phyloP scores from a whole-genome alignment of 2,329 filamentous ascomycete species.

The Plectosphaerella cucumerina region DNA sequence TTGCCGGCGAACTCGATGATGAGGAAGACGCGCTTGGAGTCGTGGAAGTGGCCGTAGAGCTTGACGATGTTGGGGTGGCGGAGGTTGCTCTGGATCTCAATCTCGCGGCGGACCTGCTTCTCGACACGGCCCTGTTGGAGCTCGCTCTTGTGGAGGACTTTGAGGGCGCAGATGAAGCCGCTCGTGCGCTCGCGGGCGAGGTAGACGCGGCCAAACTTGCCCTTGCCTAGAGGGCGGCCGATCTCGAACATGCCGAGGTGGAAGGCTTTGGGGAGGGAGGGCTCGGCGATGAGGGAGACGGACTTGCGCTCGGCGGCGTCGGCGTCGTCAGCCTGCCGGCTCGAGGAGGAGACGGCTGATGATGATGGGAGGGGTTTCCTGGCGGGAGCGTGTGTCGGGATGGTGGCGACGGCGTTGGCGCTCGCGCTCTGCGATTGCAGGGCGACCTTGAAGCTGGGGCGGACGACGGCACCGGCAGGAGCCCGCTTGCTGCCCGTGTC shows the following conservation, averaged over 20 bases:
- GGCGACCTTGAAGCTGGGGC: slow-evolving; percentile 81
- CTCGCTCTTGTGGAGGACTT: slow-evolving; percentile 82
- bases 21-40: slow-evolving; percentile 81
- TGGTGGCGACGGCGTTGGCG: slow-evolving; percentile 53
- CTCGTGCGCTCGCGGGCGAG: slow-evolving; percentile 74
- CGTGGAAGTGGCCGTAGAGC: slow-evolving; percentile 84
- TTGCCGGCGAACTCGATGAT: slow-evolving; percentile 84
- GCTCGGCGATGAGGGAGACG: slow-evolving; percentile 51
- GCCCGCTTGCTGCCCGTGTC: slow-evolving; percentile 45
- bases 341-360: slow-evolving; percentile 19
- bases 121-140: slow-evolving; percentile 74
- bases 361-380: slow-evolving; percentile 44
- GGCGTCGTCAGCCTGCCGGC: slow-evolving; percentile 44
- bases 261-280: slow-evolving; percentile 59
- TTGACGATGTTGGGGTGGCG: slow-evolving; percentile 82
- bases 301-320: slow-evolving; percentile 46
- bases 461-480: slow-evolving; percentile 38
- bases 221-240: slow-evolving; percentile 78
- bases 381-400: slow-evolving; percentile 48
- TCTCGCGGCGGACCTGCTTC: slow-evolving; percentile 82
- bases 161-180: slow-evolving; percentile 81
- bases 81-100: slow-evolving; percentile 85
- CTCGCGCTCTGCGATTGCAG: slow-evolving; percentile 74
- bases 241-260: slow-evolving; percentile 95
- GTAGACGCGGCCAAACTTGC: slow-evolving; percentile 84